These are phyloP conservation scores for Aspergillus baeticus DNA, from an alignment of 495 filamentous ascomycete species.

Conservation along the genomic window DNA sequence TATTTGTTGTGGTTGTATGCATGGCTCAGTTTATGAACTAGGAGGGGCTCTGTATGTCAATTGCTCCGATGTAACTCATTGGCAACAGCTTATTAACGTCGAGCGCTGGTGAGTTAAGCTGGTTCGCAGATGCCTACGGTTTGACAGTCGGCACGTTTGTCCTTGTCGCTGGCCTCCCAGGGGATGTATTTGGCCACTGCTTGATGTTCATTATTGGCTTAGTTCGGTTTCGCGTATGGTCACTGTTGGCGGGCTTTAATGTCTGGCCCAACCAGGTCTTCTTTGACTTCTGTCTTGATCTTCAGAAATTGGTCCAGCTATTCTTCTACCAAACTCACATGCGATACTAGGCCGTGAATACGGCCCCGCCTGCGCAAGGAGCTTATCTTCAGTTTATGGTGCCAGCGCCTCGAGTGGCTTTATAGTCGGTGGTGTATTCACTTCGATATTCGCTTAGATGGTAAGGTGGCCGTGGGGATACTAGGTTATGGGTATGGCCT, in stretches of 20 bases:
- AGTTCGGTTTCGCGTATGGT: slow-evolving; percentile 63
- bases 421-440: slow-evolving; percentile 50
- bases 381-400: slow-evolving; percentile 60
- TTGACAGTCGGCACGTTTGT: slow-evolving; percentile 65
- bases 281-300: slow-evolving; percentile 45
- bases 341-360: slow-evolving; percentile 45
- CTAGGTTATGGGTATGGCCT: slow-evolving; percentile 54
- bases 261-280: slow-evolving; percentile 36
- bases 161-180: slow-evolving; percentile 60
- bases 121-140: slow-evolving; percentile 50
- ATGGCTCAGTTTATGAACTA: slow-evolving; percentile 51
- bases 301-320: slow-evolving; percentile 55
- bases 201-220: slow-evolving; percentile 59
- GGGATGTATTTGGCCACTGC: slow-evolving; percentile 65
- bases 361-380: slow-evolving; percentile 53
- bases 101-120: slow-evolving; percentile 42
- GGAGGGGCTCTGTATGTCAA: slow-evolving; percentile 36
- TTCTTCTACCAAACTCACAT: slow-evolving; percentile 50
- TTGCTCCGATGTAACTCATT: slow-evolving; percentile 44
- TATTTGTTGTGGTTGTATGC: slow-evolving; percentile 46
- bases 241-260: slow-evolving; percentile 53
- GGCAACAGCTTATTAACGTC: slow-evolving; percentile 40
- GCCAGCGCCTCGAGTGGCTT: slow-evolving; percentile 57
- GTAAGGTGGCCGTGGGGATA: slow-evolving; percentile 65
- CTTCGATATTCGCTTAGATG: slow-evolving; percentile 47